Base-by-base conservation (phyloP, 23 red algal species). In the Pyropia haitanensis region DNA sequence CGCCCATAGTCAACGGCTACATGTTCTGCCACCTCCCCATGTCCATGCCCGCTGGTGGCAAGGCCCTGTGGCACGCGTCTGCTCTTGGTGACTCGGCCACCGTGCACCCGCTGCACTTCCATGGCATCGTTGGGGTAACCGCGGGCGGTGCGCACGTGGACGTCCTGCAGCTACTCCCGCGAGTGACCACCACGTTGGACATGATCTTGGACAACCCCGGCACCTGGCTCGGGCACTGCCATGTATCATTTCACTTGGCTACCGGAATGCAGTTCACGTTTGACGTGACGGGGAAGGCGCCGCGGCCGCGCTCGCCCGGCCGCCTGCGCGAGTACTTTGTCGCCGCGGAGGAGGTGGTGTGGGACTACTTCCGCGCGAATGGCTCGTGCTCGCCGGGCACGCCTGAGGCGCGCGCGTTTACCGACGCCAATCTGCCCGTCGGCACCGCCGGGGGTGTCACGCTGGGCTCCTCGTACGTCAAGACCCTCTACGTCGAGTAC, bases 61-160 rank as follows among this genome's bases (percentile, higher is more conserved):
- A 46, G 39, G 39, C 13, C 2, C 39, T 46, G 7, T 61, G 53
- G 22, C 64, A 63, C 33, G 27, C 64, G 15, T 58, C 18, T 7
- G 58, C 72, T 5, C 58, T 76, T 17, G 72, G 72, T 24, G 55
- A 64, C 53, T 39, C 61, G 2, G 55, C 64, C 3, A 54, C 61
- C n/a, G 72, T 76, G 29, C 72, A 76, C 34, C 61, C 72, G 39
- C 58, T 61, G 0, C 72, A 76, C 18, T 18, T 76, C 44, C 72
- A 76, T 50, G 72, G 72, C 26, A 10, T 76, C 24, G 72, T 76
- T 0, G 72, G 72, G 33, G 72, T 63, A 14, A 49, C 25, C 15
- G 58, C 72, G 0, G 72, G 72, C 14, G 72, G 72, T 3, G 72
- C 26, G 18, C 72, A 76, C 13, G 32, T 30, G 24, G 75, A 79